Base-by-base conservation (phyloP, 2,329 filamentous ascomycete genomes). In the Penicillium sp. region DNA sequence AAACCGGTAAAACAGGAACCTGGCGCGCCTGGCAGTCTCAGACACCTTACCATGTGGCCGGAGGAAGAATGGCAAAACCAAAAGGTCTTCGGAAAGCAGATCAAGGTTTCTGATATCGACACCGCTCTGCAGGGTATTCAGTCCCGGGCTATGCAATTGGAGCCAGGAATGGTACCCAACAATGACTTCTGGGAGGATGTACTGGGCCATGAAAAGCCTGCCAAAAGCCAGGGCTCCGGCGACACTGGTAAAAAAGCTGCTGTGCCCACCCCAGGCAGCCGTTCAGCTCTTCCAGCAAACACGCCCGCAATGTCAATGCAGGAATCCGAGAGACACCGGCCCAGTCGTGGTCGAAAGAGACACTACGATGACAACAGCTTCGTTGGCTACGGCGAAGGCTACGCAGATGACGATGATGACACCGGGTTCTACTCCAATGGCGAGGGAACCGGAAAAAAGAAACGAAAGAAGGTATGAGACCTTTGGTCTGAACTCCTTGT, bases 281-380 rank as follows among this genome's bases (percentile, higher is more conserved):
- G 67, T 47, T 62, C 55, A 5, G 48, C 61, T 51, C 58, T 52
- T 47, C 71, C 67, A 57, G 59, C 60, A 10, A 71, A 67, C 46
- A 67, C 64, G 33, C 63, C 68, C 18, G 63, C 60, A 45, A 61
- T 60, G 24, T 50, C 61, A 14, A 50, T 66, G 5, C 60, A 61
- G 48, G 77, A 77, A 47, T 47, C 62, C 21, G 74, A 75, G 18
- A 66, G 71, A 16, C 44, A 59, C 37, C 70, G 79, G 37, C 73
- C 78, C 11, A 77, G 73, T 57, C 77, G 79, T 19, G 72, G 75
- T 42, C 76, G 76, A 34, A 80, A 80, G 67, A 76, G 79, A 63
- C 71, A 79, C 61, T 81, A 81, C 60, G 77, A 78, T 60, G 79
- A 81, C 43, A 75, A 76, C 56, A 81, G 77, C 61, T 81, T 79